Base-by-base conservation (phyloP, 2,329 filamentous ascomycete genomes). In the Rosellinia necatrix region DNA sequence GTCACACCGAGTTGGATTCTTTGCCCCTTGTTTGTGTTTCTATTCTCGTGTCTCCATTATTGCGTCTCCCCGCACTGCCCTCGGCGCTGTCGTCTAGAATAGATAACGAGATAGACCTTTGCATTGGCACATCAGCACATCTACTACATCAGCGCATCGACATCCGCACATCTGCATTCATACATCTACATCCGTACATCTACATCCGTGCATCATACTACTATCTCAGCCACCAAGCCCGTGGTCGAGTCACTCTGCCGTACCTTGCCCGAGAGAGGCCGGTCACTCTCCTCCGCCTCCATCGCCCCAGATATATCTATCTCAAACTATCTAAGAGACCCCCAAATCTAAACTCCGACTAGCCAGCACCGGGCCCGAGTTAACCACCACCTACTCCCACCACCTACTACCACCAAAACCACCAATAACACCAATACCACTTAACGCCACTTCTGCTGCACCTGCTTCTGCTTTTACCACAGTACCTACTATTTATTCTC, bases 231-330 rank as follows among this genome's bases (percentile, higher is more conserved):
- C 55, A 25, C n/a, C 48, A 47, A 17, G 32, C 30, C 19, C 40
- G 43, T 29, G 21, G 46, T 47, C 42, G 40, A 51, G 25, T 34
- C 44, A 19, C 29, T 43, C 35, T 32, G 34, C 47, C 41, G 34
- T 25, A 35, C 32, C 43, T 41, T 35, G 49, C 24, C 37, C 30
- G 34, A 47, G 13, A 21, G 42, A 37, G n/a, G n/a, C 50, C 46
- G 44, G 44, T 27, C 27, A 35, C 15, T 17, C 30, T 46, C 19
- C 17, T 51, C 34, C 53, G n/a, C 29, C 42, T 37, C 34, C 34
- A 35, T 44, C 41, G 19, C 46, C 48, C 58, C 54, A 41, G 54
- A 48, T 43, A 58, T 47, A 55, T 51, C 34, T 49, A n/a, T n/a
- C n/a, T n/a, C n/a, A n/a, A n/a, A n/a, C n/a, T n/a, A n/a, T n/a